These are phyloP conservation scores for Tylopilus cervinicoccineus DNA, from an alignment of 768 basidiomycete species.

Conservation along the genomic window DNA sequence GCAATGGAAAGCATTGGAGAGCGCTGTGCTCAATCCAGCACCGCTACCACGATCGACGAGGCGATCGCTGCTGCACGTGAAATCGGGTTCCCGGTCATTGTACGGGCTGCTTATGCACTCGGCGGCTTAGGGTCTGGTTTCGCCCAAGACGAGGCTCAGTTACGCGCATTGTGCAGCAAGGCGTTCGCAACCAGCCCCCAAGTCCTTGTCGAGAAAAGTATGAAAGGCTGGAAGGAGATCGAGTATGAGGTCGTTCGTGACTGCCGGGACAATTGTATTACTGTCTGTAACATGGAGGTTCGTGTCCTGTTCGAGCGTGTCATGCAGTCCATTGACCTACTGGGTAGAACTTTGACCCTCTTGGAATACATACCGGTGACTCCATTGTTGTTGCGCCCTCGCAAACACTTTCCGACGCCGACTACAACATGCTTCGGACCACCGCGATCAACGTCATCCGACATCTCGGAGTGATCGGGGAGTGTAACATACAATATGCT, in stretches of 20 bases:
- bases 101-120: constrained; percentile 94
- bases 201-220: constrained; percentile 97
- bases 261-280: constrained; percentile 97
- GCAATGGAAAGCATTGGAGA: constrained; percentile 97
- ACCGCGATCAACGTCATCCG: constrained; percentile 98
- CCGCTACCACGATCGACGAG: constrained; percentile 84
- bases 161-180: constrained; percentile 84
- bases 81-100: constrained; percentile 95
- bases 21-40: constrained; percentile 86
- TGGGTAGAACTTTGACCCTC: constrained; percentile 92
- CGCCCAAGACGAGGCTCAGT: constrained; percentile 89
- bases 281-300: constrained; percentile 99
- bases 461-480: constrained; percentile 96
- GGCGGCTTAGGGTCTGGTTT: constrained; percentile 96
- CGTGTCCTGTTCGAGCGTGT: constrained; percentile 23
- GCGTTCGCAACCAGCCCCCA: constrained; percentile 98
- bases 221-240: constrained; percentile 99
- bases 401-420: constrained; percentile 97
- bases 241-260: constrained; percentile 99
- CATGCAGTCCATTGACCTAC: not conserved
- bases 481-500: constrained; percentile 99
- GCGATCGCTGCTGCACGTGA: constrained; percentile 74
- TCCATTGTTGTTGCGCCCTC: constrained; percentile 98
- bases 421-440: constrained; percentile 98
- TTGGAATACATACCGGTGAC: constrained; percentile 98